Base-by-base conservation (phyloP, 140 eudicot genomes). In the Cichorium intybus region DNA sequence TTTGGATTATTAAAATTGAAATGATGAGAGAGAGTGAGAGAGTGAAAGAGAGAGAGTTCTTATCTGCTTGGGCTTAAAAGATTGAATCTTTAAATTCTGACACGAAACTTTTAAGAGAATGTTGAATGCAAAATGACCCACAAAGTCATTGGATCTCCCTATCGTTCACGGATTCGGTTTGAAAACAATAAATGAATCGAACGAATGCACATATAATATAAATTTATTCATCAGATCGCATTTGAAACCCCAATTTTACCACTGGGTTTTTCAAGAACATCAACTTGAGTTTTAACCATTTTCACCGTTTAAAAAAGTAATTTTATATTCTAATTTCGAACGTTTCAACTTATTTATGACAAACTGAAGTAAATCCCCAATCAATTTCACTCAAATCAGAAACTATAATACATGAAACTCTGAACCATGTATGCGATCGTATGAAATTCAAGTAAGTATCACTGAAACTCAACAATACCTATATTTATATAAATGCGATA, bases 51-150 rank as follows among this genome's bases (percentile, higher is more conserved):
- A 33, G 10, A 6, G 17, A 12, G 35, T 33, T 67, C 50, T 67
- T 75, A 68, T 79, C 70, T 47, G 45, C 66, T 51, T 18, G 33
- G 56, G 62, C 18, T 50, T 49, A 58, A 57, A 74, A 75, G 64
- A 56, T 35, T 18, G 56, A 66, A 37, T 75, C 65, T 73, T 72
- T 43, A 63, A 76, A 66, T 64, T 49, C 84, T 82, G 87, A 73
- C 96, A 80, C 79, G 85, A 69, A 84, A 66, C 69, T 43, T 77
- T 71, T 56, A 76, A 79, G 81, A 77, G 81, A 78, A 76, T 80
- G 81, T 76, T 88, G 79, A 88, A 82, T 82, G 88, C 79, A 67
- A 66, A 75, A 65, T 72, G 74, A 72, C 72, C 75, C 75, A 81
- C 64, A 56, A 74, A 73, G 68, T 62, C 78, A 72, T 28, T 75